Evolutionary conservation across 1,284 basidiomycete genomes (phyloP), one percentile per base, ranked within the genome.

Genomic region (Trichosporon sp.): DNA sequence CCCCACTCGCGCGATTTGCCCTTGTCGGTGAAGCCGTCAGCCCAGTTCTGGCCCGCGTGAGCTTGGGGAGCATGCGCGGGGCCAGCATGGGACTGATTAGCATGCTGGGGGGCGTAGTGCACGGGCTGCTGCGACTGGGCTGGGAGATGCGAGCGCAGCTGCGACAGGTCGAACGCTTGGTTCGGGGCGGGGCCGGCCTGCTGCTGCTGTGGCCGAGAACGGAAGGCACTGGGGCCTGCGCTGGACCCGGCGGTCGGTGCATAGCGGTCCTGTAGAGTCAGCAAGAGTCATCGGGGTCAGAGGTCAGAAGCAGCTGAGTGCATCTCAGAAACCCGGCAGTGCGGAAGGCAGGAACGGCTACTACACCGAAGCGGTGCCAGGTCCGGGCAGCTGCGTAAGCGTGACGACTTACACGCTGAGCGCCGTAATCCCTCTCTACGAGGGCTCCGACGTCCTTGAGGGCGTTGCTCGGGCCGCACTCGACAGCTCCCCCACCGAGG

Each of bases 381-480:
- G 47, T 23, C 47, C 47, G 18, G 47, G 23, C 47, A 51, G 47
- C 21, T 51, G 47, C n/a, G 47, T 51, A 60, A 44, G 18, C 27
- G 27, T 29, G 27, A 31, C 27, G 1, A 70, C 78, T 63, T 51
- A 81, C 80, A 62, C 78, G 78, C 64, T 78, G 75, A 3, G 80
- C 68, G 5, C 77, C 77, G 18, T 70, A 65, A 73, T 82, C 80
- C 58, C 74, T 71, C 34, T 81, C 79, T n/a, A 82, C 67, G 60
- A 75, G 72, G 9, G 71, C 70, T 21, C 73, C 71, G 9, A 81
- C 78, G 65, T 75, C 74, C 69, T 81, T 79, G 51, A 82, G 71
- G 2, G 76, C 77, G 62, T 73, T 77, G 7, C 70, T 69, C 6
- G 80, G 80, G 0, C 79, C 79, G 68, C 80, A 80, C 12, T 80